These are phyloP conservation scores for Pichia occidentalis DNA, from an alignment of 805 yeast species.

Conservation along the genomic window DNA sequence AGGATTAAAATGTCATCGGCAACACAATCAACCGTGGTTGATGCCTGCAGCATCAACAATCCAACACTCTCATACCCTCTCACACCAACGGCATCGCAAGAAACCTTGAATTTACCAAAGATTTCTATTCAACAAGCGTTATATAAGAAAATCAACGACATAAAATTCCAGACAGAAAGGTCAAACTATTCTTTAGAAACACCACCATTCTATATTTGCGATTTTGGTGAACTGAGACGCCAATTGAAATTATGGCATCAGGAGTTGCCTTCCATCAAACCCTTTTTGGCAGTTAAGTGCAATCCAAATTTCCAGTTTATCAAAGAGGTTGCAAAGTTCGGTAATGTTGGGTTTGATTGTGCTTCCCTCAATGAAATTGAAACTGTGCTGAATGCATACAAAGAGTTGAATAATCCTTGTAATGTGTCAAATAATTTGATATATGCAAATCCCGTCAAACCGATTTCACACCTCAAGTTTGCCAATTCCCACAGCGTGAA, in stretches of 20 bases:
- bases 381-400: constrained; percentile 37
- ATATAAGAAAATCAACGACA: constrained; percentile 30
- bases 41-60: no score
- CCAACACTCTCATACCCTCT: constrained; percentile 7
- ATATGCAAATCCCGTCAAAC: constrained; percentile 92
- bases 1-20: constrained; percentile 7
- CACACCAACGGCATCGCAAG: constrained; percentile 10
- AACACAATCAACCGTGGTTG: neutral
- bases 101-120: constrained; percentile 11
- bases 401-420: constrained; percentile 35
- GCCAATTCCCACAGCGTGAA: constrained; percentile 53
- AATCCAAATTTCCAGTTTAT: constrained; percentile 67
- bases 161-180: constrained; percentile 29
- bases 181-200: constrained; percentile 38
- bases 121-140: constrained; percentile 13
- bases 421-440: constrained; percentile 62
- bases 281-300: constrained; percentile 95
- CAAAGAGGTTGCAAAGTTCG: constrained; percentile 48
- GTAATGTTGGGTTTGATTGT: constrained; percentile 76
- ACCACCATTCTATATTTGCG: constrained; percentile 84
- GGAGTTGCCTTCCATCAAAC: constrained; percentile 66
- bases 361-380: constrained; percentile 86
- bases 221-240: constrained; percentile 63
- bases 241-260: constrained; percentile 58
- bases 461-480: constrained; percentile 70